Base-by-base conservation (phyloP, 371 early-diverging fungal genomes). In the Capillidium heterosporum region DNA sequence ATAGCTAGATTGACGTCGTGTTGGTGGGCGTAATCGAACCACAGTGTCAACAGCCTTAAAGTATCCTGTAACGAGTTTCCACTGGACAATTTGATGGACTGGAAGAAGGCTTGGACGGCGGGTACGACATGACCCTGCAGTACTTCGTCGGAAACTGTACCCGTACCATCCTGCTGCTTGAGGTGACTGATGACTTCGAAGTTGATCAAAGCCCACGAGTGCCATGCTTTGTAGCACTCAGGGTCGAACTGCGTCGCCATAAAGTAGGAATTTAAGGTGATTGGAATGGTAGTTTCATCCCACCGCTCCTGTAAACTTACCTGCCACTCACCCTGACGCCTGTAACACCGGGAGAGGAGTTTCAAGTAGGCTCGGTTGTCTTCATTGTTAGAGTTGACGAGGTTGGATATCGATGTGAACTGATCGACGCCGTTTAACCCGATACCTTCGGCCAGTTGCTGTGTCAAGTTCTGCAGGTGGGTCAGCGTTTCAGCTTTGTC, bases 201-300 rank as follows among this genome's bases (percentile, higher is more conserved):
- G 65, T 98, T 94, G 8, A 87, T 82, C 24, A 95, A 68, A 3
- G 96, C 97, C 88, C 91, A 92, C n/a, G 89, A 80, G 63, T 98
- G 97, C 96, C 97, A 96, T 28, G 95, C 93, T 67, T 93, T 95
- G 75, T 98, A 95, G 89, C 91, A 95, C 47, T 87, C 77, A 71
- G 77, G 78, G 71, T 95, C 95, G 69, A 87, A 81, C 32, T 86
- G 82, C 0, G 92, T 94, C 0, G 98, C 95, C 13, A 88, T 75
- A 0, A 80, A 70, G 65, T 89, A 92, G 1, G 87, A 85, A 26
- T 78, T 68, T 28, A 95, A 63, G 29, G 88, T 88, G 49, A 84
- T 84, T 17, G 87, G 85, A 40, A 89, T 84, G 0, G 74, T 76
- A 24, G 82, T 76, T 61, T 82, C 80, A 0, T 75, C 75, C 57